Percentiles rank a stretch among this genome's conserved stretches.
Conservation (phyloP, 768 basidiomycete species). For the Lactifluus volemus region DNA sequence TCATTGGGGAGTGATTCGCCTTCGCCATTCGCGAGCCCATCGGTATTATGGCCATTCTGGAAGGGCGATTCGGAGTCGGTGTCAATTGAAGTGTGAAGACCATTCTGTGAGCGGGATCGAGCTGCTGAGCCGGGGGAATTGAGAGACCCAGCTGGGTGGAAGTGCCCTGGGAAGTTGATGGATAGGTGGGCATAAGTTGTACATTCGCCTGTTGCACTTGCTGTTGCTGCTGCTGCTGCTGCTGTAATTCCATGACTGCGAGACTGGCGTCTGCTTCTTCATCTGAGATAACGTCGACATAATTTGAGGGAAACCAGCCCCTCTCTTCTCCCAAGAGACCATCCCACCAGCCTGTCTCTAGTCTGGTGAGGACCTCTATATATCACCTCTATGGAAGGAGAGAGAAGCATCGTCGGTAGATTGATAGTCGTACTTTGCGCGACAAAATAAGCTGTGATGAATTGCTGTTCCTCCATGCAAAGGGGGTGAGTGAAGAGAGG, state of each 20-base stretch:
- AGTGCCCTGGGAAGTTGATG: conserved; percentile 19
- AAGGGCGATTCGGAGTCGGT: conserved; percentile 30
- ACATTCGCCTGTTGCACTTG: neutral
- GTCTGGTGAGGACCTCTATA: conserved; percentile 91
- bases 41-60: conserved; percentile 29
- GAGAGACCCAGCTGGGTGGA: conserved; percentile 36
- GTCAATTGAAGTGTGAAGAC: conserved; percentile 50
- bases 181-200: conserved; percentile 3
- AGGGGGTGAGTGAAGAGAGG: neutral
- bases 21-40: conserved; percentile 26
- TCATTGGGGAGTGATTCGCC: conserved; percentile 44
- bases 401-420: conserved; percentile 85
- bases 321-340: conserved; percentile 82
- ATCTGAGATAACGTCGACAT: conserved; percentile 70
- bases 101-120: conserved; percentile 28
- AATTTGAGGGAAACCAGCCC: conserved; percentile 98
- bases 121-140: conserved; percentile 10
- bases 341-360: conserved; percentile 98
- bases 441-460: conserved; percentile 70
- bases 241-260: conserved; percentile 35
- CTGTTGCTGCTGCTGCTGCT: conserved; percentile 15
- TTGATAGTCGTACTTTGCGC: conserved; percentile 86
- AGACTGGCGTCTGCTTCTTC: conserved; percentile 70
- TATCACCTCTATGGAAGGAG: conserved; percentile 76
- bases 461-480: conserved; percentile 42